Base-by-base conservation (phyloP, 306 rosid genomes). In the Bauhinia variegata region DNA sequence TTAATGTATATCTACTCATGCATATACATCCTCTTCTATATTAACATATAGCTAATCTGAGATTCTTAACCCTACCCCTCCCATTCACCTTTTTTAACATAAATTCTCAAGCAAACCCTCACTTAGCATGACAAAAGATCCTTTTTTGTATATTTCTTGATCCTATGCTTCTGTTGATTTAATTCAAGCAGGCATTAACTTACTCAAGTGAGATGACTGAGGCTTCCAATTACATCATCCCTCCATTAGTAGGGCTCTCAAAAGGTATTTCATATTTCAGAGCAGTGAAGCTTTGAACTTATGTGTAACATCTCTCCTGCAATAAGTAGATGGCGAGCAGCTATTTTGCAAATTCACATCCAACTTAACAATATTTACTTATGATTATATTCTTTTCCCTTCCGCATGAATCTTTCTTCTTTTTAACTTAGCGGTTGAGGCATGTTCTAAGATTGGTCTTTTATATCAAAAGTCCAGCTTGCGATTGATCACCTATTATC, bases 151-250 rank as follows among this genome's bases (percentile, higher is more conserved):
- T 65, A 68, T 75, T 46, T 75, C 61, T 50, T 72, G 41, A 71
- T 71, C 76, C 67, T 56, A 42, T 66, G 71, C 68, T 82, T 69
- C 51, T 75, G 63, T 67, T 36, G 33, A 73, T 78, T 75, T 70
- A 19, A 69, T 62, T 85, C 70, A 65, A 65, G 57, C 90, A 93
- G 97, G 86, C 91, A 42, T 75, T 93, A 70, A 87, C 72, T 56
- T 65, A 54, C 47, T 79, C 87, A 8, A 76, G 71, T 67, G 63
- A 77, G 72, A 63, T 70, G 59, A 70, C 63, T 67, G 72, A 54
- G 43, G 77, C 77, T 65, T 75, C 85, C 48, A 62, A 73, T 77
- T 86, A 73, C 79, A 63, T 79, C 56, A 61, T 78, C 56, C 87
- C 91, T 76, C 82, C 83, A 73, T 77, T 89, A 19, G 59, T 57